phyloP scores from a whole-genome alignment of 2,329 filamentous ascomycete genomes.

The Parafenestella ontariensis region DNA sequence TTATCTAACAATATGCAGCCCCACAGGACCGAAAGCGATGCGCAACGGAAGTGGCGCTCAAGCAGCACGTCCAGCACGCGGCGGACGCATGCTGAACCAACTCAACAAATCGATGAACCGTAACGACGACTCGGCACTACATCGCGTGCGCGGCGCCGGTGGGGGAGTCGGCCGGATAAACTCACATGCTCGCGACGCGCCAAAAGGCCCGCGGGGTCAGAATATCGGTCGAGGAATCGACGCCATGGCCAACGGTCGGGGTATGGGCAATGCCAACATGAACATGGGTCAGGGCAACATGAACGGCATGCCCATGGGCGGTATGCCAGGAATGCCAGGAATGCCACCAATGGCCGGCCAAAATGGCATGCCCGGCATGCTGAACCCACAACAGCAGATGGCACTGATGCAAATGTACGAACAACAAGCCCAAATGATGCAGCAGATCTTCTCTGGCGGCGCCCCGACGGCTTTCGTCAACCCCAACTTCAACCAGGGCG shows the following conservation, averaged over 20 bases:
- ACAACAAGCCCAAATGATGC: conserved; percentile 73
- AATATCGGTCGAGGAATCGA: conserved; percentile 43
- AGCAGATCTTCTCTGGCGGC: conserved; percentile 47
- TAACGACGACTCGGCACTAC: conserved; percentile 74
- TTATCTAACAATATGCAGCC: conserved; percentile 64
- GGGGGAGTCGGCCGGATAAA: conserved; percentile 82
- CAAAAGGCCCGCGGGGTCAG: conserved; percentile 71
- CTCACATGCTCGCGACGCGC: conserved; percentile 72
- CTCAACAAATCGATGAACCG: conserved; percentile 85
- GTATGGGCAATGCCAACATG: conserved; percentile 41
- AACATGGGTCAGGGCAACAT: conserved; percentile 41
- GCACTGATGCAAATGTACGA: conserved; percentile 79
- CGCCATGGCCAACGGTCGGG: conserved; percentile 50
- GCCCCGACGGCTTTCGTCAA: conserved; percentile 61
- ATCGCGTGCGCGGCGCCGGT: conserved; percentile 77
- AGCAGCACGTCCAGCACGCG: conserved; percentile 53
- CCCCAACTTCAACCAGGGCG: conserved; percentile 60
- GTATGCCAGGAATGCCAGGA: conserved; percentile 42
- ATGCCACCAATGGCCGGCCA: conserved; percentile 45
- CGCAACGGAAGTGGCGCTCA: conserved; percentile 67
- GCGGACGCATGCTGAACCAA: conserved; percentile 83
- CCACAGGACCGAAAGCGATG: conserved; percentile 95
- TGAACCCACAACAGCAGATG: conserved; percentile 74
- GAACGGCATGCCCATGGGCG: conserved; percentile 46
- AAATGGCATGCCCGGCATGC: conserved; percentile 59